Percentiles rank a stretch among this genome's conserved stretches.
Evolutionary conservation across 805 yeast species (phyloP).

Genomic region (Barnettozyma pratensis): DNA sequence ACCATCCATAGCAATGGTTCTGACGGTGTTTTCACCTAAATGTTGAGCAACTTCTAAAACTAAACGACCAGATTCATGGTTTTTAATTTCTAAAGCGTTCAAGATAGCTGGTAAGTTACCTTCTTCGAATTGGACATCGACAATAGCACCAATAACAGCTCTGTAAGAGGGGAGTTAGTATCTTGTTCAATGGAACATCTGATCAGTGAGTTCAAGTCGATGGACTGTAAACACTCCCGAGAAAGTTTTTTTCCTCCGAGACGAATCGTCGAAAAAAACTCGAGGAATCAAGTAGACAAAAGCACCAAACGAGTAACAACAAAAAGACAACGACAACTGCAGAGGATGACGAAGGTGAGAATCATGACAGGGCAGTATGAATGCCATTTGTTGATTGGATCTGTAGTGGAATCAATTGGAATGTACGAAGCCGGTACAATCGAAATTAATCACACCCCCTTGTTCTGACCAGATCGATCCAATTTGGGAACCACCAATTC

Average conservation of each 20-base stretch:
- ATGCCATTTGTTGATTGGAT: too few relatives aligned
- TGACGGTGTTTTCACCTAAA: conserved; percentile 99
- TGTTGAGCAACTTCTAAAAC: conserved; percentile 99
- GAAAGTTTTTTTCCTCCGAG: background rate
- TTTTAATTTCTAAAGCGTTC: conserved; percentile 90
- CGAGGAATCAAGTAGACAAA: background rate
- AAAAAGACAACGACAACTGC: conserved; percentile 1
- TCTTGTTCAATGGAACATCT: too few relatives aligned
- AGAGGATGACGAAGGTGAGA: background rate
- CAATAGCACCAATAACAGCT: conserved; percentile 99
- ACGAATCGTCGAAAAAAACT: conserved; percentile 1
- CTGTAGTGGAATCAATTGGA: too few relatives aligned
- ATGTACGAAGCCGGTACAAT: too few relatives aligned
- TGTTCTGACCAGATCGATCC: too few relatives aligned
- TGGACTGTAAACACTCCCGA: too few relatives aligned
- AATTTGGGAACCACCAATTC: too few relatives aligned
- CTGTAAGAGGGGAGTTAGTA: conserved; percentile 34
- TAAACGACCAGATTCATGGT: conserved; percentile 68
- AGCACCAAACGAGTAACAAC: background rate
- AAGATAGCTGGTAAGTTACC: conserved; percentile 96
- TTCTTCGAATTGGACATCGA: conserved; percentile 97
- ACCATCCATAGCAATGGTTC: conserved; percentile 99
- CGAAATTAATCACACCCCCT: too few relatives aligned
- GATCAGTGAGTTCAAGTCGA: too few relatives aligned
- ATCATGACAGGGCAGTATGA: too few relatives aligned